phyloP scores from a whole-genome alignment of 495 filamentous ascomycete genomes.

The Aspergillus cavernicola region DNA sequence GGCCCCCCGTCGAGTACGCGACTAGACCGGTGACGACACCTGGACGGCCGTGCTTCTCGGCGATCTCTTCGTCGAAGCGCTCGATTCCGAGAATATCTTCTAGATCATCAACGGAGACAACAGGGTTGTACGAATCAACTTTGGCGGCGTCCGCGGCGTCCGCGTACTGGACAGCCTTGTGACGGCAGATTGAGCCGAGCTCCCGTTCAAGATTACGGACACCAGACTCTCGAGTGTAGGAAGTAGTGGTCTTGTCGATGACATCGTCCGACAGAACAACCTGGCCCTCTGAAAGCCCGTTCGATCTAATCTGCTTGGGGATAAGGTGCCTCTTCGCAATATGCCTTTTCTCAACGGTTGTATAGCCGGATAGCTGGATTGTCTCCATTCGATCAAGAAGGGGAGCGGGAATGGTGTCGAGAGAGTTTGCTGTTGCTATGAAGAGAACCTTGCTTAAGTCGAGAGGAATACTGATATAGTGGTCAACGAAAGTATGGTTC shows the following conservation, averaged over 20 bases:
- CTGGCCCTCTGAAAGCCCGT: conserved; percentile 73
- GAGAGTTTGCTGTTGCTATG: conserved; percentile 95
- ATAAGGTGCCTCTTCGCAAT: conserved; percentile 92
- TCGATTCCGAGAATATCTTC: conserved; percentile 92
- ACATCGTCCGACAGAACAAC: conserved; percentile 76
- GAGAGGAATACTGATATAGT: conserved; percentile 95
- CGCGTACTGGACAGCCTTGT: conserved; percentile 92
- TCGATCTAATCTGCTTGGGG: conserved; percentile 82
- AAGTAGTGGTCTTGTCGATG: conserved; percentile 88
- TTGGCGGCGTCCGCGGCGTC: conserved; percentile 79
- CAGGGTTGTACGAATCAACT: conserved; percentile 66
- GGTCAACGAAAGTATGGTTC: conserved; percentile 90
- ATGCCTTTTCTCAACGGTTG: conserved; percentile 94
- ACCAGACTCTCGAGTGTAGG: conserved; percentile 96
- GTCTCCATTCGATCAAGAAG: conserved; percentile 98
- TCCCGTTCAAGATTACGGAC: conserved; percentile 96
- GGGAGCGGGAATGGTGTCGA: conserved; percentile 92
- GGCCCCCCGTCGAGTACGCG: conserved; percentile 89
- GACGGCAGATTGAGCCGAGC: conserved; percentile 87
- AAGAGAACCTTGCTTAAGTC: conserved; percentile 96
- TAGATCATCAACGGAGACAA: conserved; percentile 71
- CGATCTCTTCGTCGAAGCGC: conserved; percentile 92
- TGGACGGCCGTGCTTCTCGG: conserved; percentile 80
- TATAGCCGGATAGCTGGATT: conserved; percentile 89
- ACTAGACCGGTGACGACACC: conserved; percentile 97